phyloP scores from a whole-genome alignment of 1,139 yeast genomes.

The Pichia sp. region DNA sequence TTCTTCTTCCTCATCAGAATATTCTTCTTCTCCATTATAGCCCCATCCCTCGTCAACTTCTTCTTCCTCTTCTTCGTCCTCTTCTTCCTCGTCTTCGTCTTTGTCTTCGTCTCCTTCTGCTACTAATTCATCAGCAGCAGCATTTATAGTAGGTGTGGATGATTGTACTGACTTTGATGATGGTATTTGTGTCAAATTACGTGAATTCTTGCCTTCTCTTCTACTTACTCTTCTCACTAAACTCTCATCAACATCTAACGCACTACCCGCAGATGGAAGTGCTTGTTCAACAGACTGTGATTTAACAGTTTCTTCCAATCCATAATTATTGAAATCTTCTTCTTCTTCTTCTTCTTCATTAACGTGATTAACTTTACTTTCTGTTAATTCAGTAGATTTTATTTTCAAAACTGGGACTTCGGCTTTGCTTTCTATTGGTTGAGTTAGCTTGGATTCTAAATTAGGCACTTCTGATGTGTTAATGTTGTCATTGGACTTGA shows the following conservation, averaged over 20 bases:
- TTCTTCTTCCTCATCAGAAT: constrained; percentile 21
- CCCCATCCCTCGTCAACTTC: constrained; percentile 4
- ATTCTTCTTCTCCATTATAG: constrained; percentile 10
- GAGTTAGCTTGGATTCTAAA: too few relatives aligned
- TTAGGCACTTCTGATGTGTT: too few relatives aligned
- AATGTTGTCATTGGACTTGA: too few relatives aligned
- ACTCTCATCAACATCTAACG: constrained; percentile 19
- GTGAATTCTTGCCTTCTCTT: constrained; percentile 4
- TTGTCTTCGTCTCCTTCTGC: background rate
- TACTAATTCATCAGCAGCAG: background rate
- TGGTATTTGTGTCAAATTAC: background rate
- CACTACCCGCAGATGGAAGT: constrained; percentile 15
- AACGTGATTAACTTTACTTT: background rate
- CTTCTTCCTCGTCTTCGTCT: too few relatives aligned
- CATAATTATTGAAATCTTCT: constrained; percentile 11
- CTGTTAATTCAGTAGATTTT: background rate
- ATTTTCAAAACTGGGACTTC: background rate
- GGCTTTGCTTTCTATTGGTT: background rate
- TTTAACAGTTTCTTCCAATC: background rate
- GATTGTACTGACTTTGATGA: background rate
- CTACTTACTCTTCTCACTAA: constrained; percentile 13
- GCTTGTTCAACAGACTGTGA: background rate
- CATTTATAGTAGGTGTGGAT: background rate
- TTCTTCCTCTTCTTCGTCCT: background rate
- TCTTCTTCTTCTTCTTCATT: background rate